Evolutionary conservation across 23 red algal species (phyloP).

Genomic region (Gracilaria domingensis): DNA sequence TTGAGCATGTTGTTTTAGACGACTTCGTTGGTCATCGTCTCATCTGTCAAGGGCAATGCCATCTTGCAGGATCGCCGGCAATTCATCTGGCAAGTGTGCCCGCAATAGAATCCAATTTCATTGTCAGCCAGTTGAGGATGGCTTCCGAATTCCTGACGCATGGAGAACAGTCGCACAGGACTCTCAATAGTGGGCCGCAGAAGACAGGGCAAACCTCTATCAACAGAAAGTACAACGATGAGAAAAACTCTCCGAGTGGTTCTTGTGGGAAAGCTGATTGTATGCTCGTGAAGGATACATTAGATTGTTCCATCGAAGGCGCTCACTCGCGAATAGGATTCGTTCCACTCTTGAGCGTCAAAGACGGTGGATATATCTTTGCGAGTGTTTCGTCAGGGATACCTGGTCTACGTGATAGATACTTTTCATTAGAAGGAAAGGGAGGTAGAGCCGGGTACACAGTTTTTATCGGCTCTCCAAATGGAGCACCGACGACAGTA

Average conservation of each 20-base stretch:
- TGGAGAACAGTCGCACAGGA: not conserved
- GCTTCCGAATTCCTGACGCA: not conserved
- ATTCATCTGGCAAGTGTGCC: not conserved
- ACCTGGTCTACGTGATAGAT: slow-evolving; percentile 8
- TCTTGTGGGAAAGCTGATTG: not conserved
- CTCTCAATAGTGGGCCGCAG: not conserved
- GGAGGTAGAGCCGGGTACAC: slow-evolving; percentile 17
- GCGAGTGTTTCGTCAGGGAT: slow-evolving; percentile 3
- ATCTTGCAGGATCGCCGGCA: not conserved
- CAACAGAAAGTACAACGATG: not conserved
- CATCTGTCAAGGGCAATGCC: not conserved
- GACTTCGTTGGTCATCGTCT: slow-evolving; percentile 8
- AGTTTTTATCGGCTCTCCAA: not conserved
- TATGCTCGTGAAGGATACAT: not conserved
- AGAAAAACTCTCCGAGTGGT: not conserved
- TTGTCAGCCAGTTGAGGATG: not conserved
- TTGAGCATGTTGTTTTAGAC: not conserved
- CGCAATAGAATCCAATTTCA: not conserved
- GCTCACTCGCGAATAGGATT: not conserved
- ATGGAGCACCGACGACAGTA: not conserved
- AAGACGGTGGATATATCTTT: slow-evolving; percentile 4
- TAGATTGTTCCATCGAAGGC: slow-evolving; percentile 2
- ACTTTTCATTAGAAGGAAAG: slow-evolving; percentile 22
- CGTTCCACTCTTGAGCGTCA: slow-evolving; percentile 17
- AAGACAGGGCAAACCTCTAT: not conserved